Conservation (phyloP, 2,329 filamentous ascomycete species). For the Aspergillus chevalieri region DNA sequence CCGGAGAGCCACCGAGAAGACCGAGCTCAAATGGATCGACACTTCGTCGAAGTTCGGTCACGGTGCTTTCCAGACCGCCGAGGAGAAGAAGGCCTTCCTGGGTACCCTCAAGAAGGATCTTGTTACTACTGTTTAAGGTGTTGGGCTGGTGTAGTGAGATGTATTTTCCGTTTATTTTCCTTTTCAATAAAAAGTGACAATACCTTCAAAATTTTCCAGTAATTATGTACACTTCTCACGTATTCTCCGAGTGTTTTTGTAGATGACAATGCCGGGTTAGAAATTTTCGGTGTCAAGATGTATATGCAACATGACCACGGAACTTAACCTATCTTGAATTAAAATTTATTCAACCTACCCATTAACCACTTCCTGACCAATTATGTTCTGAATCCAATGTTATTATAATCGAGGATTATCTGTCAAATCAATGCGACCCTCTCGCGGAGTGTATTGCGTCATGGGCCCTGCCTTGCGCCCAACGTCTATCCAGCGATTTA, state of each 20-base stretch:
- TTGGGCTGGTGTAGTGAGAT: constrained; percentile 28
- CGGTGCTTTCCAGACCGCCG: constrained; percentile 97
- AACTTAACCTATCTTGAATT: too few species aligned
- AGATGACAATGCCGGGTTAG: background rate
- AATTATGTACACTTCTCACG: background rate
- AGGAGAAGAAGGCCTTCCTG: constrained; percentile 96
- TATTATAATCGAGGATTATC: too few species aligned
- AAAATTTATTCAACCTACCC: too few species aligned
- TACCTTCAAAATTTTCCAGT: constrained; percentile 24
- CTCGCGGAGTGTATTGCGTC: constrained; percentile 18
- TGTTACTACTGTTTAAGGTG: constrained; percentile 49
- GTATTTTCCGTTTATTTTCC: constrained; percentile 34
- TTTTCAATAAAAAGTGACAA: constrained; percentile 38
- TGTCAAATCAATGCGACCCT: constrained; percentile 2
- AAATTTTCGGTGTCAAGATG: too few species aligned
- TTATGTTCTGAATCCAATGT: too few species aligned
- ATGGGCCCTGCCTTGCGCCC: constrained; percentile 12
- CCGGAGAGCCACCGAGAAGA: constrained; percentile 94
- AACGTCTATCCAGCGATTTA: background rate
- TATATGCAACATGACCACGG: too few species aligned
- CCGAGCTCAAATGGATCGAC: constrained; percentile 99
- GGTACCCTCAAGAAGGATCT: constrained; percentile 99
- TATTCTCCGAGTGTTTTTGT: too few species aligned
- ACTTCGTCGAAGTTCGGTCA: constrained; percentile 99
- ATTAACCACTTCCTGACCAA: too few species aligned